Evolutionary conservation across 1,139 yeast genomes (phyloP).

Genomic region (Arxiozyma slooffiae): DNA sequence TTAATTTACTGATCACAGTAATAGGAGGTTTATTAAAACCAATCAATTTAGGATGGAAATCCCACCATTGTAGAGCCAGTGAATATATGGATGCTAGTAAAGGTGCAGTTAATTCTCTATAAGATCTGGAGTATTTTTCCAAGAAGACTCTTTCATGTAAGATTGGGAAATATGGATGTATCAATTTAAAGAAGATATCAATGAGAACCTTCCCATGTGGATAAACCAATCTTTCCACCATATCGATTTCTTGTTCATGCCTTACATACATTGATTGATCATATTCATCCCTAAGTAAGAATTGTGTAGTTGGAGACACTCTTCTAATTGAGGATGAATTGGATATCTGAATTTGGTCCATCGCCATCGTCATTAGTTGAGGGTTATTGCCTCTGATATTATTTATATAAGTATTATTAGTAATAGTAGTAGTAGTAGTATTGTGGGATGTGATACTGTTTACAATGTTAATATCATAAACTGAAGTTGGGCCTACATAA

Average conservation of each 20-base stretch:
- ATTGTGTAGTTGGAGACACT: conserved; percentile 57
- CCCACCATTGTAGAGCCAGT: conserved; percentile 77
- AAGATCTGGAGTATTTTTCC: conserved; percentile 68
- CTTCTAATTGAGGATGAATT: conserved; percentile 51
- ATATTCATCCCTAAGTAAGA: conserved; percentile 62
- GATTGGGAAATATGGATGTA: conserved; percentile 72
- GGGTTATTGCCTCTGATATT: conserved; percentile 20
- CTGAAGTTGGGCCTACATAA: conserved; percentile 65
- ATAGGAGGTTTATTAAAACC: conserved; percentile 57
- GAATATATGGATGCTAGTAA: conserved; percentile 66
- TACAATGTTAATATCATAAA: conserved; percentile 51
- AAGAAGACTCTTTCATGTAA: conserved; percentile 66
- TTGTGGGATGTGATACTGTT: conserved; percentile 44
- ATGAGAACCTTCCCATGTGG: conserved; percentile 70
- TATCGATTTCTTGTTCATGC: conserved; percentile 60
- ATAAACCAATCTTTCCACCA: conserved; percentile 60
- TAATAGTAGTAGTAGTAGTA: too few species aligned
- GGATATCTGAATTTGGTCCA: conserved; percentile 37
- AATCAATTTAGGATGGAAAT: conserved; percentile 55
- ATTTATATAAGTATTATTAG: too few species aligned
- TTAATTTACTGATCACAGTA: conserved; percentile 41
- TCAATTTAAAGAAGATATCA: conserved; percentile 61
- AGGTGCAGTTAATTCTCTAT: conserved; percentile 70
- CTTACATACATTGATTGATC: conserved; percentile 51
- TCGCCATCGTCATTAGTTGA: conserved; percentile 13